A percentile compares a stretch with the other conserved stretches of the same genome.
These are phyloP conservation scores for Cyberlindnera maritima DNA, from an alignment of 805 yeast genomes.

Conservation along the genomic window DNA sequence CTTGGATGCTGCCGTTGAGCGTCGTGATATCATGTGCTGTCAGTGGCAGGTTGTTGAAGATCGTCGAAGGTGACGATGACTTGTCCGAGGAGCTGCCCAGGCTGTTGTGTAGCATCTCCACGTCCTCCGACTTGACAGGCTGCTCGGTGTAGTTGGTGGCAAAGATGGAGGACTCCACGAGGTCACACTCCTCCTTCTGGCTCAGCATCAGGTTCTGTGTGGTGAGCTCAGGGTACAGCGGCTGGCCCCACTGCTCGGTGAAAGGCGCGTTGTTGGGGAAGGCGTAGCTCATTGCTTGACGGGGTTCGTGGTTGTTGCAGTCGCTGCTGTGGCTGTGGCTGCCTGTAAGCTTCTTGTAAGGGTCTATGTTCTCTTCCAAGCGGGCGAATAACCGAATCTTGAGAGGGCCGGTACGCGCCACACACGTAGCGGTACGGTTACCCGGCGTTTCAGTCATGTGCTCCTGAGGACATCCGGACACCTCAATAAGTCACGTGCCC, in stretches of 20 bases:
- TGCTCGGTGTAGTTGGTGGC: background rate
- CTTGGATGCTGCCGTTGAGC: constrained; percentile 6
- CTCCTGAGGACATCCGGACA: no score
- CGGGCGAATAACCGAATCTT: no score
- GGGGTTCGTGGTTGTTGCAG: no score
- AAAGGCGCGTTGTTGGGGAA: constrained; percentile 5
- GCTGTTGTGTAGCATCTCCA: constrained; percentile 4
- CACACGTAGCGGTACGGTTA: no score
- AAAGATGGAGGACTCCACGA: constrained; percentile 16
- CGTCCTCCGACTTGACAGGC: constrained; percentile 7
- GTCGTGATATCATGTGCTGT: constrained; percentile 11
- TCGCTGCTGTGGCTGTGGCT: no score
- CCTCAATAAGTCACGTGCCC: no score
- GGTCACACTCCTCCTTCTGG: constrained; percentile 22
- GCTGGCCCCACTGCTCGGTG: constrained; percentile 2
- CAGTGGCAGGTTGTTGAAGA: constrained; percentile 11
- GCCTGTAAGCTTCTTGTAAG: no score
- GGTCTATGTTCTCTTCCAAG: no score
- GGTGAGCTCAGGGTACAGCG: constrained; percentile 11
- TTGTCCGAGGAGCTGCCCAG: constrained; percentile 17
- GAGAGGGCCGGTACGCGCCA: no score
- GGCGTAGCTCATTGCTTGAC: constrained; percentile 8
- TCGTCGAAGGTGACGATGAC: constrained; percentile 23
- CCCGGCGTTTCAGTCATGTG: no score
- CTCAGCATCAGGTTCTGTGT: constrained; percentile 13